Conservation (phyloP, 306 rosid genomes). For the Castanea mollissima region DNA sequence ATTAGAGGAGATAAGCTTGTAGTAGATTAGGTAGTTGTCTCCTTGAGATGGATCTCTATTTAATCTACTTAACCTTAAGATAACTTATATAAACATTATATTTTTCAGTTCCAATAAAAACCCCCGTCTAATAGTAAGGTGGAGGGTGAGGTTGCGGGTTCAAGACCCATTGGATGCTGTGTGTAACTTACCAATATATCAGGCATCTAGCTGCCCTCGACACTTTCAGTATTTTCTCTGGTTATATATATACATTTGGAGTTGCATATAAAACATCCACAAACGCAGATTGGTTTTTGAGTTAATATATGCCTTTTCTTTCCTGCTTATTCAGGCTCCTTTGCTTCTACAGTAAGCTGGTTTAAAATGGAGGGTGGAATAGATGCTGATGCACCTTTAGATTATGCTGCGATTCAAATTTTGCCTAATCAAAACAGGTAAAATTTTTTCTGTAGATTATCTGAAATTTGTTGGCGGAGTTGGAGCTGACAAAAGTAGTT, state of each 20-base stretch:
- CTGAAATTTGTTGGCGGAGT: neutral
- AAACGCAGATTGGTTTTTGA: neutral
- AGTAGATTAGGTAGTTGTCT: neutral
- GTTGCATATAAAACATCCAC: conserved; percentile 15
- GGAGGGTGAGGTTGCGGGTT: too few species aligned
- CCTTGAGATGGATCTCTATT: neutral
- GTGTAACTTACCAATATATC: neutral
- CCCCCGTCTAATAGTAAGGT: too few species aligned
- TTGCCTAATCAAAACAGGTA: conserved; percentile 75
- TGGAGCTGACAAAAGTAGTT: neutral
- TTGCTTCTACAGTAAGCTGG: conserved; percentile 22
- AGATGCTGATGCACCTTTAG: conserved; percentile 51
- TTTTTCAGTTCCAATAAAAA: too few species aligned
- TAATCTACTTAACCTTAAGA: neutral
- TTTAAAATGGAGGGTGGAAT: conserved; percentile 64
- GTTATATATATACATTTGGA: conserved; percentile 4
- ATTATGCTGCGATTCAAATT: conserved; percentile 66
- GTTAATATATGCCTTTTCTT: neutral
- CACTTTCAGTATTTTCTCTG: neutral
- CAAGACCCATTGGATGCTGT: too few species aligned
- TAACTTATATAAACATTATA: neutral
- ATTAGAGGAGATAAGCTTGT: neutral
- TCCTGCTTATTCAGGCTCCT: conserved; percentile 36
- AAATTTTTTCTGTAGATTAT: neutral
- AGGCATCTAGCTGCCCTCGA: neutral